Conservation (phyloP, 2,329 filamentous ascomycete genomes). For the Clonostachys byssicola region DNA sequence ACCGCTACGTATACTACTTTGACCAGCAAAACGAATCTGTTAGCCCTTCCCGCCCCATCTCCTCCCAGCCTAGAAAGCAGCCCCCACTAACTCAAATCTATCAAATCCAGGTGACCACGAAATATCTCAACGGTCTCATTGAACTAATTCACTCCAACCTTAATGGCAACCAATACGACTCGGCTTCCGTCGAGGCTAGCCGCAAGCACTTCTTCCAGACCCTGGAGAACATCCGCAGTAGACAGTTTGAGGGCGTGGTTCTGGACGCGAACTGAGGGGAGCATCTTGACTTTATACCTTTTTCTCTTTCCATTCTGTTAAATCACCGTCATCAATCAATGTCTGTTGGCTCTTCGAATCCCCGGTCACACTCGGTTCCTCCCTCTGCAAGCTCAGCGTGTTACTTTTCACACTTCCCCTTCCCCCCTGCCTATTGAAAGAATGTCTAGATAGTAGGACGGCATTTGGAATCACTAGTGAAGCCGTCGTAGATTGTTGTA, state of each 20-base stretch:
- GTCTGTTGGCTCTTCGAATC: too few species aligned
- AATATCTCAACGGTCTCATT: slow-evolving; percentile 96
- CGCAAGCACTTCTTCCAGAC: slow-evolving; percentile 93
- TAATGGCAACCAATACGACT: slow-evolving; percentile 77
- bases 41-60: slow-evolving; percentile 17
- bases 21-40: slow-evolving; percentile 97
- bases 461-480: background rate
- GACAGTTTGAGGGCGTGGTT: slow-evolving; percentile 91
- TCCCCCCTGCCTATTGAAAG: background rate
- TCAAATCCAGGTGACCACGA: slow-evolving; percentile 68
- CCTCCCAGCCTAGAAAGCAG: background rate
- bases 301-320: background rate
- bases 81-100: slow-evolving; percentile 6
- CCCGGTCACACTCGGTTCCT: too few species aligned
- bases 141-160: slow-evolving; percentile 98
- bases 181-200: slow-evolving; percentile 79
- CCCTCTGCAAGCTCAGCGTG: too few species aligned
- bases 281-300: background rate
- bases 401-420: too few species aligned
- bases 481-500: slow-evolving; percentile 2
- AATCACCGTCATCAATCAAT: background rate
- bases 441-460: too few species aligned
- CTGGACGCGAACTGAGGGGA: slow-evolving; percentile 47
- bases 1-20: slow-evolving; percentile 98
- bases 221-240: slow-evolving; percentile 84